Percentiles rank a stretch among this genome's conserved stretches.
Conservation (phyloP, 352 stramenopile genomes). For the Pelagophyceae sp. region DNA sequence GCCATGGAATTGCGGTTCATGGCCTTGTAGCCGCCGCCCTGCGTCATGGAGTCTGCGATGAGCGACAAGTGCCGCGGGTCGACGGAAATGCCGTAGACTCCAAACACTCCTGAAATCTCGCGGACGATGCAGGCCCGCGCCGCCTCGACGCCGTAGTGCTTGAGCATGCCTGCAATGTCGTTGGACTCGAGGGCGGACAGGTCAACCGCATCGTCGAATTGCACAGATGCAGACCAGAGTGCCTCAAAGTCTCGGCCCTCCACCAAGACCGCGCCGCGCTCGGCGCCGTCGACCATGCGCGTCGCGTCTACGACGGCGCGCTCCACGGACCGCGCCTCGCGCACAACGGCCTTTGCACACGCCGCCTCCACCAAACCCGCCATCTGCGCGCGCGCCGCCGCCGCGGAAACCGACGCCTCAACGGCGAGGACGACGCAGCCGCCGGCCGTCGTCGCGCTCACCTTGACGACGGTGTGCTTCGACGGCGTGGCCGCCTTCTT, state of each 20-base stretch:
- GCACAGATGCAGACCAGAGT: conserved; percentile 67
- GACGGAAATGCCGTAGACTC: conserved; percentile 97
- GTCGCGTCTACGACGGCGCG: conserved; percentile 51
- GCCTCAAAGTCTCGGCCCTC: conserved; percentile 96
- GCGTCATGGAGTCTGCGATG: conserved; percentile 99
- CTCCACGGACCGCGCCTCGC: conserved; percentile 50
- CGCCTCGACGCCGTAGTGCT: conserved; percentile 96
- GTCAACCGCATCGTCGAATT: conserved; percentile 61
- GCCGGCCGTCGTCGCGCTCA: neutral
- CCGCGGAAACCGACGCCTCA: conserved; percentile 8
- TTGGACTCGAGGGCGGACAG: conserved; percentile 92
- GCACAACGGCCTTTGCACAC: conserved; percentile 51
- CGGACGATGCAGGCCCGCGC: conserved; percentile 91
- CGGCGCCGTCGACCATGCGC: conserved; percentile 43
- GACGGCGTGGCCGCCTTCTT: neutral
- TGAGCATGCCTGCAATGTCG: conserved; percentile 88
- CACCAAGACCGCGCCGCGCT: conserved; percentile 41
- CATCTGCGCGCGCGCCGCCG: neutral
- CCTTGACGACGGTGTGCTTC: neutral
- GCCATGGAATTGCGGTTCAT: conserved; percentile 96
- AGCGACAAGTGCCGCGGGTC: conserved; percentile 93
- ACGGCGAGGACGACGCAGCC: neutral
- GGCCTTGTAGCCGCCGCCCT: conserved; percentile 87
- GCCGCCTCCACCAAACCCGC: conserved; percentile 39
- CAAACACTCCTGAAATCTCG: conserved; percentile 97